A percentile compares a stretch with the other conserved stretches of the same genome.
phyloP scores from a whole-genome alignment of 148 eudicot genomes.

The Beta vulgaris region DNA sequence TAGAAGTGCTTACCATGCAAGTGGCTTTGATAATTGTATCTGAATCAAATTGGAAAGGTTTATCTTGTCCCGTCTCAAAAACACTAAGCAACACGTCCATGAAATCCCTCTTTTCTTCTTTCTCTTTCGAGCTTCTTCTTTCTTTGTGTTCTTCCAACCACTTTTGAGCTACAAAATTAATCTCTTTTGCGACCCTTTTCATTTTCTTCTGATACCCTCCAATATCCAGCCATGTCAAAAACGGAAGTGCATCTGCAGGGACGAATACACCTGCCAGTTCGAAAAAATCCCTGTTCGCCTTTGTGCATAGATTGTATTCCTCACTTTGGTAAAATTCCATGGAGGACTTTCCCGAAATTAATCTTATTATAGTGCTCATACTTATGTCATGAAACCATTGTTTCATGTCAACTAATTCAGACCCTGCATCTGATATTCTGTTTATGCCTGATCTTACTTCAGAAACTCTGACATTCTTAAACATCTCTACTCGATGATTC shows the following conservation, averaged over 20 bases:
- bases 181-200: constrained; percentile 23
- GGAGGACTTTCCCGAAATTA: constrained; percentile 38
- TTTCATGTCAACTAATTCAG: constrained; percentile 32
- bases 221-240: constrained; percentile 32
- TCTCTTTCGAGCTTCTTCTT: neutral
- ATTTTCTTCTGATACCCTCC: constrained; percentile 37
- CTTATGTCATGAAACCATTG: constrained; percentile 39
- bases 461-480: constrained; percentile 13
- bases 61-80: constrained; percentile 1
- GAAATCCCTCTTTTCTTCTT: constrained; percentile 23
- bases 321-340: constrained; percentile 4
- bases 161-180: constrained; percentile 11
- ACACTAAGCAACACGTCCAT: constrained; percentile 32
- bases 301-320: constrained; percentile 16
- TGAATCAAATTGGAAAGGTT: neutral
- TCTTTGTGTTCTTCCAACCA: constrained; percentile 34
- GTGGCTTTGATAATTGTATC: constrained; percentile 33
- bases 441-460: constrained; percentile 31
- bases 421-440: neutral
- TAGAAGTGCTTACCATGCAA: constrained; percentile 21
- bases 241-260: constrained; percentile 28
- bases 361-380: constrained; percentile 29
- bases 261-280: constrained; percentile 16
- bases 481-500: constrained; percentile 20
- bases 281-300: constrained; percentile 26